Percentiles rank a stretch among this genome's conserved stretches.
phyloP scores from a whole-genome alignment of 257 asterid species.

The Solanum rostratum region DNA sequence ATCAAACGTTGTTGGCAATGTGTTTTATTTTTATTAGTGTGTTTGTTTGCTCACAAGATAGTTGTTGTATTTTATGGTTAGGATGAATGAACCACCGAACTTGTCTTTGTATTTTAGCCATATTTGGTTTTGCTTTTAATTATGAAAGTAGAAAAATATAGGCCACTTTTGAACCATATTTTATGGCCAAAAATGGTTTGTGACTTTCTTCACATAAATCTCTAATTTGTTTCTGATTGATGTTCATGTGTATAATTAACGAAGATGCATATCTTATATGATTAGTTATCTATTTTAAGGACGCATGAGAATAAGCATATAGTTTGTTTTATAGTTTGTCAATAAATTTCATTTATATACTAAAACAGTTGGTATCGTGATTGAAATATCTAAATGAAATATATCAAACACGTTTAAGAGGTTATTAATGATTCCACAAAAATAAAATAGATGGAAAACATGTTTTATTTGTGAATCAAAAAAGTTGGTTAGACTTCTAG shows the following conservation, averaged over 20 bases:
- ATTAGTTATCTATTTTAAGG: neutral
- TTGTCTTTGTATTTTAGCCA: neutral
- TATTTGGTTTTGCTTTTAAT: neutral
- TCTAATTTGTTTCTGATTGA: neutral
- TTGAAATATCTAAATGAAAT: neutral
- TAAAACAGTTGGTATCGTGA: neutral
- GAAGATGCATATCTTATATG: neutral
- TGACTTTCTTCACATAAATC: neutral
- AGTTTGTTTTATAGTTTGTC: neutral
- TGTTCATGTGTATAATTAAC: no score
- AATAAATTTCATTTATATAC: no score
- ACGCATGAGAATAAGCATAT: accelerated
- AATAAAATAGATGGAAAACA: neutral
- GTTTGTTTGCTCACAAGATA: neutral
- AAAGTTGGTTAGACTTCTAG: neutral
- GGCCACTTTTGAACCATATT: neutral
- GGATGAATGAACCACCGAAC: neutral
- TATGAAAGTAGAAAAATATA: neutral
- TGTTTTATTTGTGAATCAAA: neutral
- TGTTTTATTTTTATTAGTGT: neutral
- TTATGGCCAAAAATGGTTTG: neutral
- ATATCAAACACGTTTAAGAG: neutral
- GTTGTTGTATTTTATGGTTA: neutral
- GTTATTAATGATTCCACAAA: neutral
- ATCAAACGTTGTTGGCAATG: neutral